Conservation (phyloP, 257 asterid species). For the Primulina tabacum region DNA sequence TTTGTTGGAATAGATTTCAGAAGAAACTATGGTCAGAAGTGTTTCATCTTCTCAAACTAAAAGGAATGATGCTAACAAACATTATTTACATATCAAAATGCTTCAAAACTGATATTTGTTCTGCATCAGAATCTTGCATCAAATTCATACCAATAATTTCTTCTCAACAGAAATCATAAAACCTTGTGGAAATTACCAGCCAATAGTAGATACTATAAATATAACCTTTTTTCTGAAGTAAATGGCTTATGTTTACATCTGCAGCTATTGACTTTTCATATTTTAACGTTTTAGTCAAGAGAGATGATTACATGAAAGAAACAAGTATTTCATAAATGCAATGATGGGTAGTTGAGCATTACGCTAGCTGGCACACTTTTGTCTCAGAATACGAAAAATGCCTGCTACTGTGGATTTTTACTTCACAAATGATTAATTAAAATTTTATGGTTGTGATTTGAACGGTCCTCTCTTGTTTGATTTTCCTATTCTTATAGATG, state of each 20-base stretch:
- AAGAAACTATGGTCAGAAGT: neutral
- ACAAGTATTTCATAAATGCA: conserved; percentile 1
- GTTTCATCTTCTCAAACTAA: neutral
- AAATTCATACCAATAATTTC: neutral
- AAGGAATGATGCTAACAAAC: neutral
- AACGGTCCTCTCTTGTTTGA: neutral
- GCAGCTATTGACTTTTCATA: neutral
- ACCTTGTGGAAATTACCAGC: neutral
- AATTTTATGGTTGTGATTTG: neutral
- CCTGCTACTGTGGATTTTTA: conserved; percentile 7
- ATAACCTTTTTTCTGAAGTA: neutral
- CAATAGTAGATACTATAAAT: neutral
- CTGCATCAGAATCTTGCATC: neutral
- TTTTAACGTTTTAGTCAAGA: neutral
- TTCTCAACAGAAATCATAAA: conserved; percentile 1
- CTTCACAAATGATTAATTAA: neutral
- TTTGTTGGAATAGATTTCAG: neutral
- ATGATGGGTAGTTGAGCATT: neutral
- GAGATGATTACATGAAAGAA: conserved; percentile 1
- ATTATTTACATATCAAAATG: neutral
- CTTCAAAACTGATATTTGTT: neutral
- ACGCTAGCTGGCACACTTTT: neutral
- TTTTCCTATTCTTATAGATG: neutral
- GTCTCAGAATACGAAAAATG: neutral
- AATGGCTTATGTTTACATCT: neutral